phyloP scores from a whole-genome alignment of 176 grass and related monocot species.

The Musa troglodytarum region DNA sequence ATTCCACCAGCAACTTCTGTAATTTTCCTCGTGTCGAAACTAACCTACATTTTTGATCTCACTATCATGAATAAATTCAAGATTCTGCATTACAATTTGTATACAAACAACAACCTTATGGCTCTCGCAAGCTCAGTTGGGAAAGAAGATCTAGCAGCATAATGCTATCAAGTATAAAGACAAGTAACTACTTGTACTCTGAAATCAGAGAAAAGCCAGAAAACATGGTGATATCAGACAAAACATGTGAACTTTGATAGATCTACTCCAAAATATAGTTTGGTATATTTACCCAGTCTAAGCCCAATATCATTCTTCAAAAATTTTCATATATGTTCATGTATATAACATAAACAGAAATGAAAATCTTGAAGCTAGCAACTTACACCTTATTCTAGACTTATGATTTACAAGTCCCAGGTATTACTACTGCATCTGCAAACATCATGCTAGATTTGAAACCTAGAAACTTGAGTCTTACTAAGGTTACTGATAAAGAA shows the following conservation, averaged over 20 bases:
- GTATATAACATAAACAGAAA: too few relatives aligned
- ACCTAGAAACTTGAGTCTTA: too few relatives aligned
- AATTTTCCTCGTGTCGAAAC: slow-evolving; percentile 49
- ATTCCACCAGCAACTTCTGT: slow-evolving; percentile 69
- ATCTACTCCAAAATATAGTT: not conserved
- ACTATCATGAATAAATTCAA: not conserved
- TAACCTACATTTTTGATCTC: slow-evolving; percentile 30
- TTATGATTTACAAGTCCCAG: too few relatives aligned
- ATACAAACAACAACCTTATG: too few relatives aligned
- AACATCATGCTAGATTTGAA: too few relatives aligned
- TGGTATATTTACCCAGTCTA: not conserved
- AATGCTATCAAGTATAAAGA: not conserved
- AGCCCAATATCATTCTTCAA: not conserved
- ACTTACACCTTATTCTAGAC: too few relatives aligned
- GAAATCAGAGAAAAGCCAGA: too few relatives aligned
- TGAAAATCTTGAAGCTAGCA: too few relatives aligned
- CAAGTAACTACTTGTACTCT: too few relatives aligned
- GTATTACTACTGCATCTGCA: too few relatives aligned
- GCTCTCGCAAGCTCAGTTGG: not conserved
- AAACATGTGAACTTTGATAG: not conserved
- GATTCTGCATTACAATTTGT: not conserved
- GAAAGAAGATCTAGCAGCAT: not conserved
- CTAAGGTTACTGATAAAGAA: too few relatives aligned
- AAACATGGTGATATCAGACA: not conserved
- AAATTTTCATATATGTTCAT: not conserved